Conservation (phyloP, 305 asterid genomes). For the Caryopteris hybrid region DNA sequence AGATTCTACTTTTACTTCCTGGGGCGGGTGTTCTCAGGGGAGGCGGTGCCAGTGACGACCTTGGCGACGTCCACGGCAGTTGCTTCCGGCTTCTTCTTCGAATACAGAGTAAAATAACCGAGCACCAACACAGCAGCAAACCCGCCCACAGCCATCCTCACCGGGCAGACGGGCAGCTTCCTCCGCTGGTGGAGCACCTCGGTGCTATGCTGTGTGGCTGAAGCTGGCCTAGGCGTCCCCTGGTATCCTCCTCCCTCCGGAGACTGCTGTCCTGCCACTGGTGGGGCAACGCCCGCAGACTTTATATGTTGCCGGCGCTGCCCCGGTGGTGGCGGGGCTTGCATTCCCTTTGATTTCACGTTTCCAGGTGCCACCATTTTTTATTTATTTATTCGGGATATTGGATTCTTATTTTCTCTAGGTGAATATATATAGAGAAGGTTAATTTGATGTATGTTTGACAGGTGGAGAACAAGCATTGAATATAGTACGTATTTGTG, state of each 20-base stretch:
- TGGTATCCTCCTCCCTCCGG: conserved; percentile 31
- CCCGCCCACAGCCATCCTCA: conserved; percentile 43
- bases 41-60: conserved; percentile 52
- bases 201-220: conserved; percentile 38
- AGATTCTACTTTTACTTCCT: conserved; percentile 20
- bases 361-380: conserved; percentile 44
- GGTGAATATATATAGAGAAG: neutral
- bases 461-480: conserved; percentile 22
- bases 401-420: too few species aligned
- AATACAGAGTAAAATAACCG: conserved; percentile 55
- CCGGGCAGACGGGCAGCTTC: conserved; percentile 41
- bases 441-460: neutral
- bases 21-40: conserved; percentile 45
- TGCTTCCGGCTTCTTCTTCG: conserved; percentile 70
- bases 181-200: conserved; percentile 62
- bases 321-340: conserved; percentile 41
- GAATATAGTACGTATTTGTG: too few species aligned
- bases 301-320: conserved; percentile 32
- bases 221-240: conserved; percentile 39
- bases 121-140: conserved; percentile 33
- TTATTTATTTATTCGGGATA: neutral
- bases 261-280: conserved; percentile 15
- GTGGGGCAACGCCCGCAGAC: conserved; percentile 27
- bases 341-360: conserved; percentile 27
- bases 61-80: conserved; percentile 74